Evolutionary conservation across 2,329 filamentous ascomycete species (phyloP), one percentile per base, ranked within the genome.

Genomic region (Aspergillus fumigatiaffinis): DNA sequence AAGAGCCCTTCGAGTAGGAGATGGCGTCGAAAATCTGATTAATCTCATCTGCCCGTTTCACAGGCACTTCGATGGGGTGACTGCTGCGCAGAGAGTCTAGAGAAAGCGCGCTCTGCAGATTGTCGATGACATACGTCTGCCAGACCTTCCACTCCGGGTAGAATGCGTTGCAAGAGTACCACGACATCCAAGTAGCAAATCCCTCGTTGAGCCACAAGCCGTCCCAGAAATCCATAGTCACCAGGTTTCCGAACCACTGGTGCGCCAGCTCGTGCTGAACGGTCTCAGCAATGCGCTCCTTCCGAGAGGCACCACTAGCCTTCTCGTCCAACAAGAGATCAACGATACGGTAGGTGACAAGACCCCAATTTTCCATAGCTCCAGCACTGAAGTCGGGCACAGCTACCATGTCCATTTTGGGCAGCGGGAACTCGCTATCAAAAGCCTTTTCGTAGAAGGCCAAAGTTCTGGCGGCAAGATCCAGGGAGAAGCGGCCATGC

Each of bases 171-270:
- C 91, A 95, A 47, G 90, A 92, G 77, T 94, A 94, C 91, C 91
- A 89, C 59, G 90, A 92, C 90, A 94, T 92, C 87, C 90, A 91
- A 42, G 91, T 95, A 32, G 91, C 91, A 67, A 95, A 95, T 38
- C 91, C 91, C 74, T 95, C 91, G 74, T 97, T 97, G 54, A 97
- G 84, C 93, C 93, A 97, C 7, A 97, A 80, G 54, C 92, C 93
- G 75, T 97, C 92, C 93, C 93, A 97, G 82, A 95, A 97, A 74
- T 96, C 92, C 92, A 97, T 97, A 53, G 93, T 97, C 28, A 97
- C 93, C 53, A 97, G 79, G 78, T 97, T 97, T 61, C 93, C 93
- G 70, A 97, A 97, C 93, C 93, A 97, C 76, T 97, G 93, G 77
- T 97, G 93, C 44, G 93, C 93, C 71, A 97, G 81, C 75, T 97